Conservation (phyloP, 257 asterid genomes). For the Agastache rugosa region DNA sequence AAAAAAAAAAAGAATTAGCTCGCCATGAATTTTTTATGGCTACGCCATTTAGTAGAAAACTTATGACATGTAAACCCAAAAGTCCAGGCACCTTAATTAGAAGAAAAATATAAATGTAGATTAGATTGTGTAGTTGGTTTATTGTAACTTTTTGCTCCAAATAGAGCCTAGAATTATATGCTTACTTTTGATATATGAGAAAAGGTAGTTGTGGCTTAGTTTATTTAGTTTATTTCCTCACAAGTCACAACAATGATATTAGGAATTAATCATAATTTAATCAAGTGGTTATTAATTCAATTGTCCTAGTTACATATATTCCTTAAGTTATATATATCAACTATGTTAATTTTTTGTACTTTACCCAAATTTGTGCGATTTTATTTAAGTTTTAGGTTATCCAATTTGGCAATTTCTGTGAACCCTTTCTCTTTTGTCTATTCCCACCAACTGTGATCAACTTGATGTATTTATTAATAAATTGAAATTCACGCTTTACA, state of each 20-base stretch:
- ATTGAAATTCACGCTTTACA: slow-evolving; percentile 29
- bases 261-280: not conserved
- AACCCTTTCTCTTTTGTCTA: slow-evolving; percentile 30
- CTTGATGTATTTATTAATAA: slow-evolving; percentile 31
- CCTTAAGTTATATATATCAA: slow-evolving; percentile 5
- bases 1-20: no score
- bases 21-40: no score
- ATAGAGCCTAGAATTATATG: no score
- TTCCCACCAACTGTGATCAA: slow-evolving; percentile 52
- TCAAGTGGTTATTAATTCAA: not conserved
- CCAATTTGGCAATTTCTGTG: slow-evolving; percentile 36
- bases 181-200: no score
- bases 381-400: not conserved
- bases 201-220: not conserved
- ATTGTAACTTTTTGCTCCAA: no score
- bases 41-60: no score
- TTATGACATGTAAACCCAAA: no score
- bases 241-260: not conserved
- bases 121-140: no score
- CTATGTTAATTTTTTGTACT: not conserved
- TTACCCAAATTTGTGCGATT: not conserved
- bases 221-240: not conserved
- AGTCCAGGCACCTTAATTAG: no score
- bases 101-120: no score
- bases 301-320: not conserved